These are phyloP conservation scores for Oryza meridionalis DNA, from an alignment of 176 grass and related monocot species.

Conservation along the genomic window DNA sequence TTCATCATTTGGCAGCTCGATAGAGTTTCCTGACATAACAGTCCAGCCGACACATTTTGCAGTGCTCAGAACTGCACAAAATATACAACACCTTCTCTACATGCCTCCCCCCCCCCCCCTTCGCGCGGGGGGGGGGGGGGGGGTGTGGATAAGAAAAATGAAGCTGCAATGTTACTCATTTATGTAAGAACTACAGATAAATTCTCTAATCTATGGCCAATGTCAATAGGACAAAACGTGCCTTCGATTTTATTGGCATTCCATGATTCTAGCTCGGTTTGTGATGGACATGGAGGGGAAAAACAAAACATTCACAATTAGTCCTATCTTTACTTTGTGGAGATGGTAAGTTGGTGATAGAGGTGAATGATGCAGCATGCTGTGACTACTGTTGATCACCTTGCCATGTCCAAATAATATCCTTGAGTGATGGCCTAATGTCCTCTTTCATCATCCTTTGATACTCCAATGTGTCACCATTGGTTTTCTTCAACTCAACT, in stretches of 20 bases:
- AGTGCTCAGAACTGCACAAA: not conserved
- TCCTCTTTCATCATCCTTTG: conserved; percentile 68
- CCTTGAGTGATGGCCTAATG: conserved; percentile 66
- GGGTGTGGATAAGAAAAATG: no score
- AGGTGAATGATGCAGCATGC: not conserved
- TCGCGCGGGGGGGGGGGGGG: no score
- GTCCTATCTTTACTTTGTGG: not conserved
- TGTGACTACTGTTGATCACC: conserved; percentile 43
- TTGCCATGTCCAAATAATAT: conserved; percentile 82
- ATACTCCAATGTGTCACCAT: conserved; percentile 82
- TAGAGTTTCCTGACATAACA: not conserved
- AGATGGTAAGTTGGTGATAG: not conserved
- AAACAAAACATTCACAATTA: conserved; percentile 8
- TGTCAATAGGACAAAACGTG: conserved; percentile 4
- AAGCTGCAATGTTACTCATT: not conserved
- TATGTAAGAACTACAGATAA: conserved; percentile 2
- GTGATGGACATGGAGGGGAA: not conserved
- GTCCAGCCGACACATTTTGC: not conserved
- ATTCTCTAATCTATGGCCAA: not conserved
- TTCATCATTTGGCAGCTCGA: not conserved
- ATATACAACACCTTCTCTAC: not conserved
- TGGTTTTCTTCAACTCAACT: conserved; percentile 71
- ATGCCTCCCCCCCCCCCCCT: not conserved
- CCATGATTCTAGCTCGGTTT: not conserved
- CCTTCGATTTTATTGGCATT: not conserved